phyloP scores from a whole-genome alignment of 2,329 filamentous ascomycete species.

The Penicillium sp. region DNA sequence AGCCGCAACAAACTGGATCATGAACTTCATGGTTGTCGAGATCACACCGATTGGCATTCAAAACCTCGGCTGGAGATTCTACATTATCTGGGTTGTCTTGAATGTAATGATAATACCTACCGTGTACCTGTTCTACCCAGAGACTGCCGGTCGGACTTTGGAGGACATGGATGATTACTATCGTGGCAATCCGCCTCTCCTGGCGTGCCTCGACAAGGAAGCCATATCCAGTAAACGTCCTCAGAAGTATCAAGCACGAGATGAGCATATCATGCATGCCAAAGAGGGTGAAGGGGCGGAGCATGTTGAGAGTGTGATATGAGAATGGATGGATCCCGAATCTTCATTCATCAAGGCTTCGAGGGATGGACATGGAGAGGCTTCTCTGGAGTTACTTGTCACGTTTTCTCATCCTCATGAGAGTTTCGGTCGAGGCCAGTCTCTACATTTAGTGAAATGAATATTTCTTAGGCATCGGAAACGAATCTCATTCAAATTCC shows the following conservation, averaged over 20 bases:
- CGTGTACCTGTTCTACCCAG: constrained; percentile 11
- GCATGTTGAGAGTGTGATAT: not conserved
- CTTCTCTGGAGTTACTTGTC: no score
- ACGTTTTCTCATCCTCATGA: no score
- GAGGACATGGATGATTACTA: constrained; percentile 15
- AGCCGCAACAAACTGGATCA: constrained; percentile 14
- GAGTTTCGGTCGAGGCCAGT: no score
- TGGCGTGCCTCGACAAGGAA: constrained; percentile 9
- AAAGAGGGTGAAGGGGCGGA: not conserved
- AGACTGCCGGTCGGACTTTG: constrained; percentile 8
- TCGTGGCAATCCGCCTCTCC: constrained; percentile 8
- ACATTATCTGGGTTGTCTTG: constrained; percentile 17
- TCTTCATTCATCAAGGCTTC: not conserved
- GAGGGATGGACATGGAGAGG: not conserved
- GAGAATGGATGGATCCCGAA: not conserved
- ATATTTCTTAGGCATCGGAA: no score
- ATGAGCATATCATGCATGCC: constrained; percentile 5
- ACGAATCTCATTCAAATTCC: no score
- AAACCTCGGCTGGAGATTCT: constrained; percentile 41
- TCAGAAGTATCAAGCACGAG: constrained; percentile 1
- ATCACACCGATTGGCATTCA: constrained; percentile 47
- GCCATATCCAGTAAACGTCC: constrained; percentile 8
- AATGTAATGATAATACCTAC: constrained; percentile 8
- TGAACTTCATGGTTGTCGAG: constrained; percentile 36
- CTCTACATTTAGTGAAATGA: no score